These are phyloP conservation scores for Phlebiopsis flavidoalba DNA, from an alignment of 768 basidiomycete species.

Conservation along the genomic window DNA sequence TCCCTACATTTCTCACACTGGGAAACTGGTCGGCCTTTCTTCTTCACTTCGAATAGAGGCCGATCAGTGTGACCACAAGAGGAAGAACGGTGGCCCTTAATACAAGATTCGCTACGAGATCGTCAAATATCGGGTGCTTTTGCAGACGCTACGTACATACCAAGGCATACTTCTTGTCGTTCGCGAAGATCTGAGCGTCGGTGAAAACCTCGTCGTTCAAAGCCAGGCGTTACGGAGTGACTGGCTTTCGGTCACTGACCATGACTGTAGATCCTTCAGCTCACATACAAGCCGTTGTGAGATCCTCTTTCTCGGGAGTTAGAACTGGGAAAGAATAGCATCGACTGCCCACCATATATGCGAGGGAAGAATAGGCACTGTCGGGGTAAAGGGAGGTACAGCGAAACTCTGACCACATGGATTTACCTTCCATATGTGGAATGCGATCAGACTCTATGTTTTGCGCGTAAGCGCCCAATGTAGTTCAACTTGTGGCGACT, in stretches of 20 bases:
- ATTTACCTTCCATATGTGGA: too few species aligned
- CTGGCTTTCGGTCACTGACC: background rate
- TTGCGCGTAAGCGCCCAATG: background rate
- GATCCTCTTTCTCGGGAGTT: too few species aligned
- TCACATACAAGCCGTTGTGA: too few species aligned
- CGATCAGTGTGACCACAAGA: constrained; percentile 44
- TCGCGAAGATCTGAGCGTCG: constrained; percentile 53
- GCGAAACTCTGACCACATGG: too few species aligned
- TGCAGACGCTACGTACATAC: constrained; percentile 35
- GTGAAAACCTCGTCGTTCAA: background rate
- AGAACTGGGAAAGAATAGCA: too few species aligned
- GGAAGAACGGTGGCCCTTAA: constrained; percentile 58
- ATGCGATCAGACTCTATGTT: too few species aligned
- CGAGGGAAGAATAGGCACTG: too few species aligned
- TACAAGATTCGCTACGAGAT: constrained; percentile 72
- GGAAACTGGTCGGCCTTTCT: constrained; percentile 52
- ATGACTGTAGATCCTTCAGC: too few species aligned
- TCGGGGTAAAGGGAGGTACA: too few species aligned
- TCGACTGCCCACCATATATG: too few species aligned
- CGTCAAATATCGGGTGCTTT: background rate
- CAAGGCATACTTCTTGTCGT: constrained; percentile 80
- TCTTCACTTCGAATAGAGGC: constrained; percentile 77
- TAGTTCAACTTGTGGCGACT: background rate
- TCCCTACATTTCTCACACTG: constrained; percentile 38
- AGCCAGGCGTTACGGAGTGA: background rate